Evolutionary conservation across 768 basidiomycete genomes (phyloP).

Genomic region (Tylopilus subfusipes): DNA sequence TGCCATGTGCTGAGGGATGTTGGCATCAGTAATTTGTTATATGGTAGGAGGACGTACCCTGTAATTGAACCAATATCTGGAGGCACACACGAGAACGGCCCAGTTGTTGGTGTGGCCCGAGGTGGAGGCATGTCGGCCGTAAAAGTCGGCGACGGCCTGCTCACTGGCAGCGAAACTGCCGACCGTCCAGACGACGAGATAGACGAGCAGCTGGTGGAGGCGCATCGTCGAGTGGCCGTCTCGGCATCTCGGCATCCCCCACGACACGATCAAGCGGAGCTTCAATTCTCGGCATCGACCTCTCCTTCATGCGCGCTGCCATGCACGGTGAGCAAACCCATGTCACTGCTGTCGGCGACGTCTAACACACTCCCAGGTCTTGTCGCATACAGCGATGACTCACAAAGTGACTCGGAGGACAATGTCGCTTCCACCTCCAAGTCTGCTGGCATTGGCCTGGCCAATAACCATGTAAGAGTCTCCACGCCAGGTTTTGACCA

Average conservation of each 20-base stretch:
- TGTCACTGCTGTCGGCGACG: neutral
- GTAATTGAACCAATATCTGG: slow-evolving; percentile 98
- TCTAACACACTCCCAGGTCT: slow-evolving; percentile 41
- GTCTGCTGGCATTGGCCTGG: slow-evolving; percentile 3
- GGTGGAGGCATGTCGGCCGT: slow-evolving; percentile 36
- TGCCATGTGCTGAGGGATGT: slow-evolving; percentile 82
- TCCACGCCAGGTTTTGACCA: slow-evolving; percentile 35
- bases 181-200: slow-evolving; percentile 36
- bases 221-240: slow-evolving; percentile 20
- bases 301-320: slow-evolving; percentile 11
- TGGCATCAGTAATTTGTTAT: neutral
- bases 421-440: slow-evolving; percentile 33
- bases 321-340: slow-evolving; percentile 29
- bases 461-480: slow-evolving; percentile 59
- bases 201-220: slow-evolving; percentile 31
- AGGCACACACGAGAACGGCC: slow-evolving; percentile 95
- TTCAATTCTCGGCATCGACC: slow-evolving; percentile 13
- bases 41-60: slow-evolving; percentile 51
- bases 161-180: slow-evolving; percentile 30
- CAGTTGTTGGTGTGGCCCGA: slow-evolving; percentile 90
- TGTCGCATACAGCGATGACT: slow-evolving; percentile 61
- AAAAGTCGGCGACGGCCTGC: slow-evolving; percentile 44
- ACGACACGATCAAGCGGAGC: slow-evolving; percentile 17
- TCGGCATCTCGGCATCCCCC: slow-evolving; percentile 27
- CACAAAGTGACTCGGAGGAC: slow-evolving; percentile 54